Evolutionary conservation across 1,139 yeast genomes (phyloP), one percentile per base, ranked within the genome.

Genomic region (Pichia sp.): DNA sequence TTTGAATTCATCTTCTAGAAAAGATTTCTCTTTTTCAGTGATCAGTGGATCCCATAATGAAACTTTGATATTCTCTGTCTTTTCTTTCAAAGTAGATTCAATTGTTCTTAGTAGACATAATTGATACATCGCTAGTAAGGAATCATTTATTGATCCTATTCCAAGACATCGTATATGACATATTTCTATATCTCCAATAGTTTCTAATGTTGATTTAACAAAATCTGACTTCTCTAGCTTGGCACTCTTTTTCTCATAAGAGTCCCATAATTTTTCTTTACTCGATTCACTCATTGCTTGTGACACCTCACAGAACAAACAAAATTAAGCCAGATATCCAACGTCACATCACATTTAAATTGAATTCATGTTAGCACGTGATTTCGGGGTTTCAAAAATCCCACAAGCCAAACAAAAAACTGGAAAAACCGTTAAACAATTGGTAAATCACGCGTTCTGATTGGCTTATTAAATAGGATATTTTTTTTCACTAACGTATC

Each of bases 21-120:
- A 55, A 6, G 50, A 47, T 4, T 35, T 49, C 47, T 78, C 83
- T 1, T 53, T 43, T 0, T 60, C 61, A 9, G 58, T 60, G 50
- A 77, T 75, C 1, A 70, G 65, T 0, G 83, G 83, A 55, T 78
- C 83, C 57, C 68, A 77, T 3, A 74, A 39, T 1, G 76, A 64
- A 0, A 76, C 56, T 1, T 54, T 23, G 5, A 36, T 4, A 30
- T 18, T 25, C 18, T 11, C 23, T 1, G 24, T 32, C 0, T 40
- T 29, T 12, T 53, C 48, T 0, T 45, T 24, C 36, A 53, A 52
- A 13, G 50, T 29, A 1, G 47, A 51, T 5, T 40, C 46, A 7
- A 66, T 6, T 22, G 55, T 34, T 1, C 46, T 27, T 11, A 65
- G 39, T 9, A 61, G 46, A 23, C 61, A 58, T 25, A 64, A 52